Evolutionary conservation across 257 asterid species (phyloP).

Genomic region (Solanum ossicruentum): DNA sequence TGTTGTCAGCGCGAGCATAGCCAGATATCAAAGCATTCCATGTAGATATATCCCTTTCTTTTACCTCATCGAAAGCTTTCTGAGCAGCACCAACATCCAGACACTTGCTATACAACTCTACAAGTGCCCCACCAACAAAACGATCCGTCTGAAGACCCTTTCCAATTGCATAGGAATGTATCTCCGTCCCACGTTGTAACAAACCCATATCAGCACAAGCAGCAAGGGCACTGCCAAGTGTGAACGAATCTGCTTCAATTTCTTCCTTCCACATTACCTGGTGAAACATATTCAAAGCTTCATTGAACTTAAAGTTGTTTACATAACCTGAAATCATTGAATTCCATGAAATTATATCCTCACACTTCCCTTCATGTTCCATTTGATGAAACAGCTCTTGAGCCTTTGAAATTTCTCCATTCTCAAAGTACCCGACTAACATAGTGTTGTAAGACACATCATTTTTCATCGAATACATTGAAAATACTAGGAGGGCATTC

Average conservation of each 20-base stretch:
- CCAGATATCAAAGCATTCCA: constrained; percentile 67
- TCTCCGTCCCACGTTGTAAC: constrained; percentile 29
- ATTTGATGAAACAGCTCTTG: constrained; percentile 48
- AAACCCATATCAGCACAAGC: constrained; percentile 39
- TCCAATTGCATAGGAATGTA: constrained; percentile 49
- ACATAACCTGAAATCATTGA: constrained; percentile 73
- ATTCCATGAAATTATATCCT: constrained; percentile 63
- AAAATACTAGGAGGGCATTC: constrained; percentile 40
- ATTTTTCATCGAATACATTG: constrained; percentile 39
- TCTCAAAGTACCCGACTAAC: constrained; percentile 63
- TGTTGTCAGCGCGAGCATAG: constrained; percentile 30
- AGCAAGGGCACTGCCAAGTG: constrained; percentile 54
- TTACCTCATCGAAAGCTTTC: constrained; percentile 30
- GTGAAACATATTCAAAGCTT: constrained; percentile 33
- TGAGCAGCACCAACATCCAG: constrained; percentile 46
- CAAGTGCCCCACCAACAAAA: constrained; percentile 67
- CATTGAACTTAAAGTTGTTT: constrained; percentile 36
- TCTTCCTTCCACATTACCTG: constrained; percentile 22
- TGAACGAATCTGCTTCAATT: constrained; percentile 50
- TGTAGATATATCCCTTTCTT: constrained; percentile 39
- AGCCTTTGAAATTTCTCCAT: constrained; percentile 37
- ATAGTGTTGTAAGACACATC: constrained; percentile 63
- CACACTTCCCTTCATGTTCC: constrained; percentile 35
- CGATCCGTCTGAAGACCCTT: constrained; percentile 42
- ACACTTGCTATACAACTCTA: constrained; percentile 56